phyloP scores from a whole-genome alignment of 192 early-diverging fungal genomes.

The Dissophora ornata region DNA sequence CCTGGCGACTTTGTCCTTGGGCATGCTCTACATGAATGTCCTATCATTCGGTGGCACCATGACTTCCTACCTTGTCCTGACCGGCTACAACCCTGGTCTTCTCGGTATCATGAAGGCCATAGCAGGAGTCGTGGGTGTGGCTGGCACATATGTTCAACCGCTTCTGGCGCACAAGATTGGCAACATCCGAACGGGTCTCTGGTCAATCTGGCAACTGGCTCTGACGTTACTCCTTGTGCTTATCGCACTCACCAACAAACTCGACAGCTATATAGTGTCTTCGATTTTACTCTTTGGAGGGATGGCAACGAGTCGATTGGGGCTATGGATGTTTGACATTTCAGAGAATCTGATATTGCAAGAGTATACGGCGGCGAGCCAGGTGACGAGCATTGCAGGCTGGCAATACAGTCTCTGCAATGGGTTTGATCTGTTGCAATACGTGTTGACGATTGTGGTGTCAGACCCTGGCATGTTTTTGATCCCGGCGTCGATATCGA shows the following conservation, averaged over 20 bases:
- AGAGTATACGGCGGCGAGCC: slow-evolving; percentile 9
- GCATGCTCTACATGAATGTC: slow-evolving; percentile 51
- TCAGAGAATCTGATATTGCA: slow-evolving; percentile 40
- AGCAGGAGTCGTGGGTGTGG: slow-evolving; percentile 22
- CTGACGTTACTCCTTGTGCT: slow-evolving; percentile 8
- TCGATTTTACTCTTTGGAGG: slow-evolving; percentile 44
- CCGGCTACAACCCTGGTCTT: slow-evolving; percentile 29
- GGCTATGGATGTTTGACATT: slow-evolving; percentile 49
- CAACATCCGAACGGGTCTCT: slow-evolving; percentile 34
- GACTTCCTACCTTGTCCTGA: slow-evolving; percentile 39
- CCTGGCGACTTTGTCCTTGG: slow-evolving; percentile 19
- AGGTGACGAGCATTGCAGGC: slow-evolving; percentile 31
- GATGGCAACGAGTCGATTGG: slow-evolving; percentile 47
- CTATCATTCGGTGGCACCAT: slow-evolving; percentile 45
- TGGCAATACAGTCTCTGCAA: slow-evolving; percentile 50
- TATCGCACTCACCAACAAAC: slow-evolving; percentile 15
- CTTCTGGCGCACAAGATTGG: slow-evolving; percentile 23
- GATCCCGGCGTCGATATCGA: slow-evolving; percentile 39
- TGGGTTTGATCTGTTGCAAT: slow-evolving; percentile 32
- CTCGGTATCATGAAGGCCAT: slow-evolving; percentile 44
- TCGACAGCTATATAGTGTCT: neutral
- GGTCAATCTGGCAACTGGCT: slow-evolving; percentile 42
- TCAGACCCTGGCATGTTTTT: slow-evolving; percentile 36
- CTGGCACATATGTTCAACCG: slow-evolving; percentile 20
- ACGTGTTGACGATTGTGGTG: slow-evolving; percentile 26